These are phyloP conservation scores for Geosmithia flava DNA, from an alignment of 2,329 filamentous ascomycete genomes.

Conservation along the genomic window DNA sequence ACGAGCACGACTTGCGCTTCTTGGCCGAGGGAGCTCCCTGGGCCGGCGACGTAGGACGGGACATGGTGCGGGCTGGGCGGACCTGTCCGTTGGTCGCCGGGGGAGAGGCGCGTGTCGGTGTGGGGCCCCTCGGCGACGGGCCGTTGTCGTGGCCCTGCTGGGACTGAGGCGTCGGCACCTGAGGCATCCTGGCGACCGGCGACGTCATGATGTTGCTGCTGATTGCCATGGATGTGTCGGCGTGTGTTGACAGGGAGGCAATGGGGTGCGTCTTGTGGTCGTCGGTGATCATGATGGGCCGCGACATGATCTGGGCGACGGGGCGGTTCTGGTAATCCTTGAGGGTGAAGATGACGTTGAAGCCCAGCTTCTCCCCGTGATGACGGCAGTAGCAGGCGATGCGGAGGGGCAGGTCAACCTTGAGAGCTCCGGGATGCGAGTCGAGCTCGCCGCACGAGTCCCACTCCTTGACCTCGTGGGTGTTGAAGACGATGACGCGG, in stretches of 20 bases:
- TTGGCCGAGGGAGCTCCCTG: slow-evolving; percentile 53
- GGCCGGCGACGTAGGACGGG: slow-evolving; percentile 62
- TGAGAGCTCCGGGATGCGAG: slow-evolving; percentile 40
- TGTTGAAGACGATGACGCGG: slow-evolving; percentile 85
- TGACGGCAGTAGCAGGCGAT: slow-evolving; percentile 97
- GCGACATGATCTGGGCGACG: slow-evolving; percentile 73
- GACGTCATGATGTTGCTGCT: background rate
- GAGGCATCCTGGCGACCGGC: background rate
- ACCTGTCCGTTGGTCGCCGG: background rate
- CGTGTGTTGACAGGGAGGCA: slow-evolving; percentile 12
- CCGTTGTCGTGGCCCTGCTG: background rate
- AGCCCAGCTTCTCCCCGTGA: slow-evolving; percentile 86
- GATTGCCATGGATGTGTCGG: background rate
- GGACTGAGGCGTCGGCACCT: background rate
- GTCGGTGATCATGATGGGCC: slow-evolving; percentile 92
- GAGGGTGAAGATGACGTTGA: slow-evolving; percentile 87
- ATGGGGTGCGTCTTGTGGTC: slow-evolving; percentile 77
- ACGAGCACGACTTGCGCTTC: slow-evolving; percentile 64
- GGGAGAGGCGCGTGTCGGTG: background rate
- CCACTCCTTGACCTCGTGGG: slow-evolving; percentile 77
- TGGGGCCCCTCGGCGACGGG: background rate
- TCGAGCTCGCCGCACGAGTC: slow-evolving; percentile 28
- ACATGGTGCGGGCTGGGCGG: slow-evolving; percentile 25
- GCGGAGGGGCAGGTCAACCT: slow-evolving; percentile 81
- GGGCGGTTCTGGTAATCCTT: slow-evolving; percentile 68